A percentile compares a stretch with the other conserved stretches of the same genome.
Conservation (phyloP, 345 rosid genomes). For the Linum lewisii region DNA sequence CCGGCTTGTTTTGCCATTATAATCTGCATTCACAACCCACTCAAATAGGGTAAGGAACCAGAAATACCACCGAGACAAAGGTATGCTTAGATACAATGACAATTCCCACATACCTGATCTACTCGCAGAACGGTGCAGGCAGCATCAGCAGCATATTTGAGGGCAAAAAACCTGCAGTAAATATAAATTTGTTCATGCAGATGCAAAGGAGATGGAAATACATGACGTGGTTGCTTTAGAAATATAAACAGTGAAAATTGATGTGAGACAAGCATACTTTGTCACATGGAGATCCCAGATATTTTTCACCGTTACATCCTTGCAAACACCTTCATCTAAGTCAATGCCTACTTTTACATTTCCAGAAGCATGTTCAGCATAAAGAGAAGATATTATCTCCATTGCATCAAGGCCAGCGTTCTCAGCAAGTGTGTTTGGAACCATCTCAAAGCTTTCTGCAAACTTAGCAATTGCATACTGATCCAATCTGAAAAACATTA, state of each 20-base stretch:
- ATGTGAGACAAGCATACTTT: constrained; percentile 38
- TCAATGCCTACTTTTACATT: constrained; percentile 79
- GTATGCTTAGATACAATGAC: not conserved
- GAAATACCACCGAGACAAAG: not conserved
- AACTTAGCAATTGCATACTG: constrained; percentile 90
- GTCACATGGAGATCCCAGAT: constrained; percentile 92
- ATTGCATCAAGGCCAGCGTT: constrained; percentile 94
- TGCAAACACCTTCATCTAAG: constrained; percentile 71
- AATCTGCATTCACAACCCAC: constrained; percentile 39
- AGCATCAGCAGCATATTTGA: constrained; percentile 93
- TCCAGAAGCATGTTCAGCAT: constrained; percentile 89
- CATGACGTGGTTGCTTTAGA: not conserved
- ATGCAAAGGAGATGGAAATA: not conserved
- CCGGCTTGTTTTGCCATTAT: constrained; percentile 95
- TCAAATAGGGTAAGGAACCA: not conserved
- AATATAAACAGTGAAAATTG: not conserved
- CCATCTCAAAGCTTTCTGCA: constrained; percentile 97
- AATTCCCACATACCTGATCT: constrained; percentile 57
- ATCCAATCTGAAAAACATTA: constrained; percentile 59
- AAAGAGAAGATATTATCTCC: constrained; percentile 87
- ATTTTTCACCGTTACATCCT: constrained; percentile 50
- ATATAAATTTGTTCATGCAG: not conserved
- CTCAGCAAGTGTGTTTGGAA: constrained; percentile 81
- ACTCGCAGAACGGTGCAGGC: constrained; percentile 94
- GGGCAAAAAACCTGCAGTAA: constrained; percentile 62